A percentile compares a stretch with the other conserved stretches of the same genome.
Evolutionary conservation across 2,329 filamentous ascomycete species (phyloP).

Genomic region (Chaetomiaceae sp.): DNA sequence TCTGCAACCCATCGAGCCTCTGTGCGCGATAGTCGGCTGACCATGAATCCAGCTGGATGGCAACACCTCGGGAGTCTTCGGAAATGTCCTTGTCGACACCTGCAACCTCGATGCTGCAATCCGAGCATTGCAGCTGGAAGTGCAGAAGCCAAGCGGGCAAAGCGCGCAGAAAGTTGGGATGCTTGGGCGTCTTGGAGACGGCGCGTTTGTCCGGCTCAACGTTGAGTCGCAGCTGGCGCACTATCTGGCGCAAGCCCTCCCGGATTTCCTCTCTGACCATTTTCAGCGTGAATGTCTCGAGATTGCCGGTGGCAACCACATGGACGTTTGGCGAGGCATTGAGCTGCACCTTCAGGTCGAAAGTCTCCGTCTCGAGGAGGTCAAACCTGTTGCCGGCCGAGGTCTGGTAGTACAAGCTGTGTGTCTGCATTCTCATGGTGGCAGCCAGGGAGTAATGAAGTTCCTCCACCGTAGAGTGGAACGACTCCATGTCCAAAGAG

Average conservation of each 20-base stretch:
- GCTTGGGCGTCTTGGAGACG: constrained; percentile 44
- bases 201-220: constrained; percentile 58
- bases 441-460: constrained; percentile 83
- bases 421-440: constrained; percentile 75
- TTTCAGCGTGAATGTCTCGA: constrained; percentile 84
- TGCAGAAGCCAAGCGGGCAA: constrained; percentile 81
- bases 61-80: constrained; percentile 72
- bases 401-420: constrained; percentile 92
- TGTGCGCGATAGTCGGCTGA: constrained; percentile 85
- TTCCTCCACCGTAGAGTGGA: constrained; percentile 80
- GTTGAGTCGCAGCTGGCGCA: constrained; percentile 72
- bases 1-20: constrained; percentile 59
- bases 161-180: constrained; percentile 67
- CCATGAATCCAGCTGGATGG: constrained; percentile 82
- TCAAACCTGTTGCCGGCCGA: constrained; percentile 77
- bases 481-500: constrained; percentile 88
- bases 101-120: constrained; percentile 86
- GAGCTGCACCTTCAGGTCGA: constrained; percentile 81
- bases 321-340: constrained; percentile 81
- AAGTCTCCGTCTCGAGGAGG: constrained; percentile 77
- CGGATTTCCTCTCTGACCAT: constrained; percentile 90
- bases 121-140: constrained; percentile 77
- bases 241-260: constrained; percentile 85
- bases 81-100: constrained; percentile 83
- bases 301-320: constrained; percentile 70